A percentile compares a stretch with the other conserved stretches of the same genome.
Conservation (phyloP, 2,329 filamentous ascomycete genomes). For the Dryadomyces quercus-mongolicae region DNA sequence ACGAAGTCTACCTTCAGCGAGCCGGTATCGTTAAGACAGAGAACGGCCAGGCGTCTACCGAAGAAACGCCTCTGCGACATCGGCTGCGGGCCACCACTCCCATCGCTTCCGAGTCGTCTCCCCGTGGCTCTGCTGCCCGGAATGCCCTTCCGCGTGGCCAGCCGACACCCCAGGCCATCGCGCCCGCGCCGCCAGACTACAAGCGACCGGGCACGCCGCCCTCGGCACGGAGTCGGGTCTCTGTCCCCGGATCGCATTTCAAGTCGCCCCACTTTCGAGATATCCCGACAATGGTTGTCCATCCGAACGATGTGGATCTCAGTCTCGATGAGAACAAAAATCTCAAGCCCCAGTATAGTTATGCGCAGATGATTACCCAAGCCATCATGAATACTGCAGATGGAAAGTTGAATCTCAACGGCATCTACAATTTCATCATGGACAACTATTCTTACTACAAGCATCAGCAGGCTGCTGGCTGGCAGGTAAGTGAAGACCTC, state of each 20-base stretch:
- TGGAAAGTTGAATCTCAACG: slow-evolving; percentile 79
- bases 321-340: slow-evolving; percentile 77
- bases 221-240: slow-evolving; percentile 26
- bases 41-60: slow-evolving; percentile 4
- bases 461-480: slow-evolving; percentile 62
- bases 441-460: slow-evolving; percentile 89
- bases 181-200: slow-evolving; percentile 48
- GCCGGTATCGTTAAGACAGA: slow-evolving; percentile 37
- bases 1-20: slow-evolving; percentile 56
- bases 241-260: slow-evolving; percentile 16
- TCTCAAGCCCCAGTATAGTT: slow-evolving; percentile 91
- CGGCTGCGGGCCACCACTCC: slow-evolving; percentile 11
- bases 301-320: slow-evolving; percentile 54
- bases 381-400: slow-evolving; percentile 81
- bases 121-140: slow-evolving; percentile 14
- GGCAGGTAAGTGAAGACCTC: too few relatives aligned
- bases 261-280: slow-evolving; percentile 27
- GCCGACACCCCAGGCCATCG: slow-evolving; percentile 35
- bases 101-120: slow-evolving; percentile 12
- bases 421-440: slow-evolving; percentile 91
- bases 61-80: slow-evolving; percentile 3
- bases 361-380: slow-evolving; percentile 93
- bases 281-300: slow-evolving; percentile 31
- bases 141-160: slow-evolving; percentile 17
- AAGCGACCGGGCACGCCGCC: slow-evolving; percentile 50